Base-by-base conservation (phyloP, 164 flowering plant species). In the Santalum album region DNA sequence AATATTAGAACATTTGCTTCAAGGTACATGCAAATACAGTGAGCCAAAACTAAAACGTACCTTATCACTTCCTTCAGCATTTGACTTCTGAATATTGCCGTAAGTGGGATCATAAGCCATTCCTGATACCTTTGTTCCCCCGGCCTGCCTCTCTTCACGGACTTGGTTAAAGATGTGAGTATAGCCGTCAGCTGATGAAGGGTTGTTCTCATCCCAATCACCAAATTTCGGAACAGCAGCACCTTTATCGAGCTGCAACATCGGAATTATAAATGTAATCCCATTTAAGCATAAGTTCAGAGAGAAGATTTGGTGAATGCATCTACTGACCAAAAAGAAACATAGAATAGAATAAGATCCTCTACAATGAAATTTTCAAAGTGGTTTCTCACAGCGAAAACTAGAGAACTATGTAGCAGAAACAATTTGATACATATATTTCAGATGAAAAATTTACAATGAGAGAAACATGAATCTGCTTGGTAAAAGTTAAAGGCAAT, bases 141-240 rank as follows among this genome's bases (percentile, higher is more conserved):
- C 87, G 26, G 51, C 54, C 25, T 75, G 80, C 70, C 72, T 80
- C 74, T 89, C 95, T 60, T 77, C 81, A 25, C 92, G 69, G 66
- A 86, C 86, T 69, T 69, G 55, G 74, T 84, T 77, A 65, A 90
- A 90, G 55, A 82, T 76, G 63, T 74, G 75, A 19, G 95, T 90
- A 54, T 56, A 86, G 2, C 90, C 83, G 57, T 82, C 95, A 43
- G 90, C 87, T 38, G 95, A 66, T 58, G 88, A 63, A 15, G 97
- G 90, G 63, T 90, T 66, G 35, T 19, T 77, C 69, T 77, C 97
- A 63, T 90, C 80, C 97, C 97, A 90, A 1, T 72, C 92, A 0
- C 97, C 97, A 39, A 90, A 90, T 62, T 67, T 81, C 16, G 97
- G 97, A 52, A 90, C 82, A 38, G 87, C 86, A 43, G 87, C 79